Evolutionary conservation across 2,329 filamentous ascomycete genomes (phyloP), one percentile per base, ranked within the genome.

Genomic region (Hypoxylon sp.): DNA sequence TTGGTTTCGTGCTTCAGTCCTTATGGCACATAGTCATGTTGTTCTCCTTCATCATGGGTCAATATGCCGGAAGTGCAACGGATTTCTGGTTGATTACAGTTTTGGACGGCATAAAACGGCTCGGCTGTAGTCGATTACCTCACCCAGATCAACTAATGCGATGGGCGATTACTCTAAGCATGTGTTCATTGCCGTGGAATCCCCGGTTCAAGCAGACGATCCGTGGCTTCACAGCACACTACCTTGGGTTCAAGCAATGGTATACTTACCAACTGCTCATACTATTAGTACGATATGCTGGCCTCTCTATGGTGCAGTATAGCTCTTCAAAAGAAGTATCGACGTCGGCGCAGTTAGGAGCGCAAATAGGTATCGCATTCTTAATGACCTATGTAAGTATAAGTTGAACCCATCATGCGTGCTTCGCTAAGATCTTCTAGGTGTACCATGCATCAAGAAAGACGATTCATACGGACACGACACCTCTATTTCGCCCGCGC

Each of bases 171-270:
- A 69, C 77, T 54, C 76, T 82, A 11, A 84, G 83, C 34, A 67
- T 87, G 2, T 69, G 83, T 17, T 84, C 87, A 2, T 76, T 84
- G 11, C 90, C 87, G 84, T 92, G 90, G 90, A 92, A 91, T 65
- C 88, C 89, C 0, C 84, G 84, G 61, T 85, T 91, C 67, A 82
- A 85, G 32, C 82, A 89, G 69, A 85, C 84, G 3, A 79, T 82
- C 32, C 81, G 84, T n/a, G 88, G 86, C 56, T 90, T 84, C 73
- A 85, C 81, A 26, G 83, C 79, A 64, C 87, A 85, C 59, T 80
- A 91, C 30, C 74, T 83, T 2, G 89, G 89, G 0, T 82, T 91
- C 11, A 79, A 81, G 3, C 82, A 86, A 53, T 91, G 91, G 83
- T 91, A 92, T 72, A 82, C 81, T 1, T 85, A 89, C 64, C 91